Evolutionary conservation across 495 filamentous ascomycete genomes (phyloP).

Genomic region (Lineolata rhizophorae): DNA sequence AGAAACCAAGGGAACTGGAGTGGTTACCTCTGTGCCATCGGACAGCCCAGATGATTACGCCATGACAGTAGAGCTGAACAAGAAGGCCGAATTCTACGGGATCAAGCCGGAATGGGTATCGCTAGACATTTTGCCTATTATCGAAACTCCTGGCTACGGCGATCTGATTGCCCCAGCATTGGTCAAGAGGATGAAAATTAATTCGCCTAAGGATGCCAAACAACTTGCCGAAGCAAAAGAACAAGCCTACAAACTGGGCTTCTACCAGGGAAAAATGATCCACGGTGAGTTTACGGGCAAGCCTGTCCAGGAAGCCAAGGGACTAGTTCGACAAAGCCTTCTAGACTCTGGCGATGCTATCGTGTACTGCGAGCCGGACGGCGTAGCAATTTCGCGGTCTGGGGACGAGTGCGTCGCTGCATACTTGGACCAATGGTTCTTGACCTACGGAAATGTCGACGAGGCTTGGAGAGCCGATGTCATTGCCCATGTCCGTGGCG

Average conservation of each 20-base stretch:
- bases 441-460: constrained; percentile 62
- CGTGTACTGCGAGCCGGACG: constrained; percentile 81
- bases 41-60: constrained; percentile 94
- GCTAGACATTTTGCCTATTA: constrained; percentile 68
- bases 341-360: constrained; percentile 67
- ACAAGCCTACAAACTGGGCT: constrained; percentile 90
- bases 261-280: constrained; percentile 84
- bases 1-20: constrained; percentile 82
- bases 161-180: constrained; percentile 63
- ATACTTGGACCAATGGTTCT: constrained; percentile 87
- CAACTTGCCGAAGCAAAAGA: constrained; percentile 88
- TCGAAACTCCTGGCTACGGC: constrained; percentile 75
- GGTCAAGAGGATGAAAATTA: constrained; percentile 86
- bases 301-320: constrained; percentile 66
- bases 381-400: constrained; percentile 63
- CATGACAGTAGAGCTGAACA: constrained; percentile 65
- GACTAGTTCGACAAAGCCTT: constrained; percentile 60
- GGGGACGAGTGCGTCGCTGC: constrained; percentile 84
- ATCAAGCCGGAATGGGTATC: constrained; percentile 96
- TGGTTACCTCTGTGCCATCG: constrained; percentile 86
- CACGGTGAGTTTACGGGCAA: constrained; percentile 76
- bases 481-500: constrained; percentile 49
- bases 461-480: constrained; percentile 52
- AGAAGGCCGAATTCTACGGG: constrained; percentile 93
- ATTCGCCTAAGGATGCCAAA: constrained; percentile 81